Base-by-base conservation (phyloP, 1,284 basidiomycete genomes). In the Tranzscheliella williamsii region DNA sequence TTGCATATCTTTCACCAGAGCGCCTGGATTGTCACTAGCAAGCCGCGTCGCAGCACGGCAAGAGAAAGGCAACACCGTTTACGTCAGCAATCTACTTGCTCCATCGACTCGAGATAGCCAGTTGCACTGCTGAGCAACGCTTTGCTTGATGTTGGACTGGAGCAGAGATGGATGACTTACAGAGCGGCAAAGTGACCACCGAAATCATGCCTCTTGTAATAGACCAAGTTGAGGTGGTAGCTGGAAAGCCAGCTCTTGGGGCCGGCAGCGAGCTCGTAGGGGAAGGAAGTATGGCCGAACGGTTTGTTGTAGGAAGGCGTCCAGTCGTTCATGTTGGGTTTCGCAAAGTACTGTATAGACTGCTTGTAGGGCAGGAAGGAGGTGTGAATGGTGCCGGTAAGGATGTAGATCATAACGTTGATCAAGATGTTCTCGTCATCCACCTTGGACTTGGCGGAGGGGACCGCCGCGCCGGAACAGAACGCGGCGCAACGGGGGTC, bases 111-210 rank as follows among this genome's bases (percentile, higher is more conserved):
- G n/a, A n/a, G n/a, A n/a, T n/a, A n/a, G n/a, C n/a, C n/a, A n/a
- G n/a, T n/a, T n/a, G n/a, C n/a, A n/a, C n/a, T n/a, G n/a, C n/a
- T n/a, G n/a, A n/a, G n/a, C n/a, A n/a, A n/a, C n/a, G n/a, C n/a
- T n/a, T n/a, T n/a, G n/a, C n/a, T n/a, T n/a, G n/a, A n/a, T n/a
- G n/a, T n/a, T n/a, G n/a, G n/a, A n/a, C n/a, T n/a, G n/a, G 26
- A 29, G 9, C n/a, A 29, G 9, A 29, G n/a, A 29, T n/a, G 11
- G 18, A 18, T 15, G 1, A 66, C 66, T 67, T 38, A 69, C 62
- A 69, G 37, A 2, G 62, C 69, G 29, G 69, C 69, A 50, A 71
- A 71, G 43, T 71, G 69, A 24, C 69, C 69, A 16, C 69, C 69
- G 26, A 40, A 53, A 5, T 70, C 62, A 37, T 69, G 67, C 43